Conservation (phyloP, 225 moss, liverwort and hornwort genomes). For the Physcomitrellopsis africana region DNA sequence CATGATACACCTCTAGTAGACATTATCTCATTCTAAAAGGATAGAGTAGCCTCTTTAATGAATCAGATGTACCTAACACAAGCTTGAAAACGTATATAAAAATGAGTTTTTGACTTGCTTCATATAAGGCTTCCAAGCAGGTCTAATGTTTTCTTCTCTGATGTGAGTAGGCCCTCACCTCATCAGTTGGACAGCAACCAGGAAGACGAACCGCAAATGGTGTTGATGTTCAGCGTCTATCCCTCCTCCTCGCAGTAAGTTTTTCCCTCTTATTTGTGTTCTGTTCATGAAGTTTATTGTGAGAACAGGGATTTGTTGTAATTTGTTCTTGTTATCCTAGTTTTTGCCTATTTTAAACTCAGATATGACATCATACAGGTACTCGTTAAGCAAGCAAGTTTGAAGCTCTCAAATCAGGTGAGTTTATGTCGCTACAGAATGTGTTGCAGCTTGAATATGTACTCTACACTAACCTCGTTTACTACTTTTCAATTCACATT, state of each 20-base stretch:
- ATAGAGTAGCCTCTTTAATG: background rate
- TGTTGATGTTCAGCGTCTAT: conserved; percentile 88
- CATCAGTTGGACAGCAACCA: conserved; percentile 71
- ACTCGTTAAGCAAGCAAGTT: conserved; percentile 89
- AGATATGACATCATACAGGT: conserved; percentile 58
- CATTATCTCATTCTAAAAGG: background rate
- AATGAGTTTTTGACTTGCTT: background rate
- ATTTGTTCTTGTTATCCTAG: background rate
- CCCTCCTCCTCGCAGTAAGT: conserved; percentile 90
- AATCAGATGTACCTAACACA: background rate
- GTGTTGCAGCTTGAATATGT: conserved; percentile 1
- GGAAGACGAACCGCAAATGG: conserved; percentile 96
- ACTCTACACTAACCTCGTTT: conserved; percentile 11
- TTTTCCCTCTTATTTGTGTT: conserved; percentile 7
- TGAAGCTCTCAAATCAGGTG: conserved; percentile 98
- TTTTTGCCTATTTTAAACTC: conserved; percentile 18
- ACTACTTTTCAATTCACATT: background rate
- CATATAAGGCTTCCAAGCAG: background rate
- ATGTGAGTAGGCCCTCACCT: conserved; percentile 80
- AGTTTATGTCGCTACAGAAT: background rate
- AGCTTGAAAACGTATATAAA: background rate
- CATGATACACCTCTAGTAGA: background rate
- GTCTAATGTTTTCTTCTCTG: conserved; percentile 24
- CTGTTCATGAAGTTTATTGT: background rate
- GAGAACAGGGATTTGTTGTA: background rate